Percentiles rank a stretch among this genome's conserved stretches.
Conservation (phyloP, 345 rosid genomes). For the Eucalyptus brandiana region DNA sequence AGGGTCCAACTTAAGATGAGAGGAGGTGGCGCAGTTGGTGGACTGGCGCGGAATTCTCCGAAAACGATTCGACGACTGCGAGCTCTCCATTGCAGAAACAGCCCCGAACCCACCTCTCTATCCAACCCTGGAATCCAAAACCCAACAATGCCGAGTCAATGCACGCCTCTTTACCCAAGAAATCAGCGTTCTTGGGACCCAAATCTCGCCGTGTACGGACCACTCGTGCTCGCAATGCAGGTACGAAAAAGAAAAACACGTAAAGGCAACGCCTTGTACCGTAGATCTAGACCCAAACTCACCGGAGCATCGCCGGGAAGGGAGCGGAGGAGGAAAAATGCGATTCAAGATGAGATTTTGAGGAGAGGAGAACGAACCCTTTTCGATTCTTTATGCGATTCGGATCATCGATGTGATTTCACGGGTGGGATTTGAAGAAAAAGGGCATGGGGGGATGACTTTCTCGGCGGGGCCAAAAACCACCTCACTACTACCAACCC, state of each 20-base stretch:
- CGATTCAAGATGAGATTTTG: not conserved
- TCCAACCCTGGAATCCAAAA: not conserved
- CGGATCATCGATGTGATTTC: not conserved
- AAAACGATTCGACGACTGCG: slow-evolving; percentile 28
- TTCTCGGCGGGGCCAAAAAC: not conserved
- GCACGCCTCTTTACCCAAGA: not conserved
- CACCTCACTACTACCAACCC: slow-evolving; percentile 2
- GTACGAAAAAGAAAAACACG: not conserved
- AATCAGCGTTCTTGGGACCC: not conserved
- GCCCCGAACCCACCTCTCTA: not conserved
- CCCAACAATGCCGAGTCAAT: not conserved
- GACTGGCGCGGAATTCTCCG: slow-evolving; percentile 43
- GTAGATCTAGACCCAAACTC: not conserved
- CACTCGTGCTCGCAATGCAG: not conserved
- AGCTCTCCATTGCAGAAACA: not conserved
- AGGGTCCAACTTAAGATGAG: slow-evolving; percentile 48
- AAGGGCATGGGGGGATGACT: not conserved
- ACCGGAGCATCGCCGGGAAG: not conserved
- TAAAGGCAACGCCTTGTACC: not conserved
- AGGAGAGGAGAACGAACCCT: not conserved
- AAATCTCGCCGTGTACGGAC: not conserved
- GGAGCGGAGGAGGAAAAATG: not conserved
- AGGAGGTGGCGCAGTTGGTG: not conserved
- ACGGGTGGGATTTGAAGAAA: not conserved
- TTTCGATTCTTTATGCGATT: not conserved